Evolutionary conservation across 106 monocot genomes (phyloP).

Genomic region (Xerophyta viscosa): DNA sequence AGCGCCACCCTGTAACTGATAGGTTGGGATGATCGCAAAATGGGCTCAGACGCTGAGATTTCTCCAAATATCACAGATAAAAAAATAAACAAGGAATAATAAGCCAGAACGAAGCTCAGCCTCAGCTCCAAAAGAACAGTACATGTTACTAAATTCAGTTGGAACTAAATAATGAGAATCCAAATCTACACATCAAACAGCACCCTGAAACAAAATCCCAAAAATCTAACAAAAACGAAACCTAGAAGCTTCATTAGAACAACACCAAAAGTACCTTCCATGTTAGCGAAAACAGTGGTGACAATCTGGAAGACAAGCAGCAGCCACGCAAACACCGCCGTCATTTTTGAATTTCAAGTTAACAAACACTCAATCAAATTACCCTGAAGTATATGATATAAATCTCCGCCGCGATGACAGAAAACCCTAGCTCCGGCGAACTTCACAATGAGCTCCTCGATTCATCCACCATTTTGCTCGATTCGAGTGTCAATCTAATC

Average conservation of each 20-base stretch:
- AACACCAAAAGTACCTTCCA: conserved; percentile 18
- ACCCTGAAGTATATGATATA: too few species aligned
- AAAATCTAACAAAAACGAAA: neutral
- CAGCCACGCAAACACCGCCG: conserved; percentile 18
- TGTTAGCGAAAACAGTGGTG: conserved; percentile 26
- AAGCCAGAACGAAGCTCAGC: too few species aligned
- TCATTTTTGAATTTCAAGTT: conserved; percentile 4
- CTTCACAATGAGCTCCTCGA: neutral
- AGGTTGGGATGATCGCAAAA: too few species aligned
- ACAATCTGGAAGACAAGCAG: conserved; percentile 16
- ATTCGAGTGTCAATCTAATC: neutral
- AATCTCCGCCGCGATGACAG: too few species aligned
- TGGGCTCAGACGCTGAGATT: too few species aligned
- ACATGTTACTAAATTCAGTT: too few species aligned
- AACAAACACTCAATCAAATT: neutral
- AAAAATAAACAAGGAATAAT: too few species aligned
- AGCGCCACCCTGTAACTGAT: too few species aligned
- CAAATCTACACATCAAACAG: neutral
- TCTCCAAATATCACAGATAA: too few species aligned
- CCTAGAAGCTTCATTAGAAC: neutral
- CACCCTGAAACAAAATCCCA: neutral
- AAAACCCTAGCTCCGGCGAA: neutral
- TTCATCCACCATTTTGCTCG: neutral
- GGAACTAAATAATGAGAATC: too few species aligned
- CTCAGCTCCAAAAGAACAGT: too few species aligned